Base-by-base conservation (phyloP, 106 monocot species). In the Vanilla planifolia region DNA sequence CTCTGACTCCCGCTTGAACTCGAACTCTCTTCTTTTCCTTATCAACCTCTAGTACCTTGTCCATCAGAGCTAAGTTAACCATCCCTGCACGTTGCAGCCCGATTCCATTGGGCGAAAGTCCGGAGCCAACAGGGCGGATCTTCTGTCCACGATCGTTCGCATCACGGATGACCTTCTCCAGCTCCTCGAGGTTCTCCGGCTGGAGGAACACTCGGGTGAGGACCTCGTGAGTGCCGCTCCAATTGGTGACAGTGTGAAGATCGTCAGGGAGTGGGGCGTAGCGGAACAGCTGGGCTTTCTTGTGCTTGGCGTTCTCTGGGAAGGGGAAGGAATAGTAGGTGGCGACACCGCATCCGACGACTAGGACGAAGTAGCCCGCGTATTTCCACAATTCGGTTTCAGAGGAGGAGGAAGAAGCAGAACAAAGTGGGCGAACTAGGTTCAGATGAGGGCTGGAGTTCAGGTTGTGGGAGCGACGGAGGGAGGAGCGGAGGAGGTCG, bases 201-300 rank as follows among this genome's bases (percentile, higher is more conserved):
- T 91, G 87, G 63, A 91, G 75, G 68, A 96, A 84, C 11, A 75
- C 73, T 37, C 86, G 83, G 51, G 95, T 81, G 68, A 70, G 68
- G 23, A 87, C 95, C 71, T 96, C 90, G 72, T 96, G 90, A 21
- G 95, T 96, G 34, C 86, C 95, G 59, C 87, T 87, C 95, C 95
- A 96, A 69, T 96, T 96, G 74, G 86, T 71, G 45, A 96, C 80
- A 17, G 81, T 68, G 68, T 96, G 95, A 50, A 96, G 90, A 73
- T 96, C 95, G 3, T 96, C 95, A 14, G 95, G 87, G 33, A 96
- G 87, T 1, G 90, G 87, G 2, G 90, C 87, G 75, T 96, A 96
- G 57, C 78, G 79, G 63, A 96, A 96, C 66, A 74, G 47, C 67
- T 78, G 68, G n/a, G 95, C 90, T 57, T 91, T 87, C 86, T 91